These are phyloP conservation scores for Skeletonema tropicum DNA, from an alignment of 108 stramenopile species.

Conservation along the genomic window DNA sequence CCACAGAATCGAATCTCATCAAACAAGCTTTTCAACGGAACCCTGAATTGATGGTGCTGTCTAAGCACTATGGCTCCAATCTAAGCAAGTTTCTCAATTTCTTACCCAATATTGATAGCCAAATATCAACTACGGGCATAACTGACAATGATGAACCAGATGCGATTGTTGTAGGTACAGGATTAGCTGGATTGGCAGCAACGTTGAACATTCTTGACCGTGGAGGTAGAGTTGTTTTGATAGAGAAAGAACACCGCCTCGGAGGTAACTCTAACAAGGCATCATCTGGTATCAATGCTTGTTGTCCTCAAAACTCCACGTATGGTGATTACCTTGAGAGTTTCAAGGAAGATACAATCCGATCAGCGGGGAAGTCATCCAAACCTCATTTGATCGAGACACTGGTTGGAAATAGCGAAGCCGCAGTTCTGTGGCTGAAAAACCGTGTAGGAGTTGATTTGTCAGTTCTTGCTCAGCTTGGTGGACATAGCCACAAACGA, in stretches of 20 bases:
- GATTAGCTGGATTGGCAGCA: constrained; percentile 88
- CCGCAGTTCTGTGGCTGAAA: constrained; percentile 85
- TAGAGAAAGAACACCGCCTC: constrained; percentile 89
- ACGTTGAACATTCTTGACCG: constrained; percentile 88
- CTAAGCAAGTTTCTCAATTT: constrained; percentile 62
- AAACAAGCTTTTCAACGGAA: constrained; percentile 67
- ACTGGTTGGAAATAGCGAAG: constrained; percentile 71
- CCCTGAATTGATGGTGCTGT: constrained; percentile 74
- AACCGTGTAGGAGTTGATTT: constrained; percentile 81
- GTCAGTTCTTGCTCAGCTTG: constrained; percentile 86
- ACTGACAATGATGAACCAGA: constrained; percentile 63
- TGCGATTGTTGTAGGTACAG: constrained; percentile 90
- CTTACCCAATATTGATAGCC: constrained; percentile 54
- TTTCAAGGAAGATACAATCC: constrained; percentile 84
- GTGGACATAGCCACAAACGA: constrained; percentile 87
- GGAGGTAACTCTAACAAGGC: constrained; percentile 96
- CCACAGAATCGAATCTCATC: constrained; percentile 70
- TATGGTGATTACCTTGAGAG: constrained; percentile 66
- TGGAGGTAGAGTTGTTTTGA: constrained; percentile 78
- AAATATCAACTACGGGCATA: constrained; percentile 14
- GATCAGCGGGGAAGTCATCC: constrained; percentile 74
- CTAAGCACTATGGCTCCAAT: constrained; percentile 76
- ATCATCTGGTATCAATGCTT: constrained; percentile 91
- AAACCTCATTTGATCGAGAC: constrained; percentile 73
- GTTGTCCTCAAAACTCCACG: constrained; percentile 70